These are phyloP conservation scores for Fusarium denticulatum DNA, from an alignment of 2,329 filamentous ascomycete genomes.

Conservation along the genomic window DNA sequence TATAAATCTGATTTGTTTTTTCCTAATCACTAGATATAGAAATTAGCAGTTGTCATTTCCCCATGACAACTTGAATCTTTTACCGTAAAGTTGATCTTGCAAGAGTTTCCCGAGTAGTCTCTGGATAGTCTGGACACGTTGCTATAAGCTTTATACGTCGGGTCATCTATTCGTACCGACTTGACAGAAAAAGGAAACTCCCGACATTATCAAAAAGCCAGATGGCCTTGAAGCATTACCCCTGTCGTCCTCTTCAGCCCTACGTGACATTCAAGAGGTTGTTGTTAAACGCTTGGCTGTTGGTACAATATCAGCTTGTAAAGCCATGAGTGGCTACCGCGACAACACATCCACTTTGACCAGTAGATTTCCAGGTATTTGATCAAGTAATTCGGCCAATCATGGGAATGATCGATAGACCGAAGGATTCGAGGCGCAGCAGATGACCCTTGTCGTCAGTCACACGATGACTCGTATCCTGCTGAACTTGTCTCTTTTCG, in stretches of 20 bases:
- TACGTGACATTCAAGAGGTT: background rate
- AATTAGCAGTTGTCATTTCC: background rate
- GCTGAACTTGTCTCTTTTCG: background rate
- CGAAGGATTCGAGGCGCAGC: background rate
- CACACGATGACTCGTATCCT: background rate
- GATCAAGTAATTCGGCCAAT: background rate
- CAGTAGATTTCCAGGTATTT: background rate
- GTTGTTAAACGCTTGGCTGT: background rate
- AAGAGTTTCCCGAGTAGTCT: background rate
- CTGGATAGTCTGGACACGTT: background rate
- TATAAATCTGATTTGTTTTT: background rate
- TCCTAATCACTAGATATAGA: too few species aligned
- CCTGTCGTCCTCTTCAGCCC: background rate
- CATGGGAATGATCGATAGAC: background rate
- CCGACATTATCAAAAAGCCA: background rate
- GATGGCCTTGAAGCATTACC: background rate
- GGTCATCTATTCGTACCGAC: background rate
- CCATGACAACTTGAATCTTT: background rate
- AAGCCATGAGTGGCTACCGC: background rate
- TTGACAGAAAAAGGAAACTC: background rate
- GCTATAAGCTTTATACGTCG: background rate
- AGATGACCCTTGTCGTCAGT: background rate
- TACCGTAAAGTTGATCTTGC: background rate
- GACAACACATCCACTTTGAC: background rate
- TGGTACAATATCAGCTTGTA: background rate